Evolutionary conservation across 164 flowering plant genomes (phyloP), one percentile per base, ranked within the genome.

Genomic region (Malania oleifera): DNA sequence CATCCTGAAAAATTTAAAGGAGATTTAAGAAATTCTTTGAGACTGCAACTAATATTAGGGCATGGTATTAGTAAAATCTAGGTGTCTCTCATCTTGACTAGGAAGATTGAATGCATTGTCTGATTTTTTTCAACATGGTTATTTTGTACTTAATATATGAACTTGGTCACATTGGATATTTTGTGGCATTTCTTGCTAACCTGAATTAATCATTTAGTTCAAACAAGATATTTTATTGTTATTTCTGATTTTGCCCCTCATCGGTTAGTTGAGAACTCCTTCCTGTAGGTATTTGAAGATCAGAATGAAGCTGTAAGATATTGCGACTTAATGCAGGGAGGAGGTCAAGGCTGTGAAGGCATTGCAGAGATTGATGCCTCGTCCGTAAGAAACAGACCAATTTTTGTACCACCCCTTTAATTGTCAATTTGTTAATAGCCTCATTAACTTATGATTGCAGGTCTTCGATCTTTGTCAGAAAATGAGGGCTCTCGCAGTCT

Each of bases 301-400:
- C 86, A 76, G 73, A 82, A 80, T 40, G 97, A 95, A 61, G 99
- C 96, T 61, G 82, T 69, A 12, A 81, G 38, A 62, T 95, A 88
- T 55, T 90, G 99, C 55, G 85, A 84, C 73, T 71, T 95, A 52
- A 71, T 95, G 49, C 81, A 95, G 61, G 99, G 97, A 52, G 92
- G 96, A 61, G 96, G 95, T 51, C 84, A 80, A 75, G 93, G 84
- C 17, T 90, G 99, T 70, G 95, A 95, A 75, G 97, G 96, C 31
- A 86, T 95, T 56, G 97, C 96, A 44, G 95, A 95, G 71, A 75
- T 88, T 52, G 96, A 95, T 59, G 96, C 97, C 59, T 86, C 99
- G 45, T 88, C 88, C 9, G 97, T 95, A 79, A 75, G 83, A 52
- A 58, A 53, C 14, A 6, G 5, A 34, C 29, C 14, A 45, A 11